Evolutionary conservation across 352 stramenopile genomes (phyloP), one percentile per base, ranked within the genome.

Genomic region (Pythium periplocum): DNA sequence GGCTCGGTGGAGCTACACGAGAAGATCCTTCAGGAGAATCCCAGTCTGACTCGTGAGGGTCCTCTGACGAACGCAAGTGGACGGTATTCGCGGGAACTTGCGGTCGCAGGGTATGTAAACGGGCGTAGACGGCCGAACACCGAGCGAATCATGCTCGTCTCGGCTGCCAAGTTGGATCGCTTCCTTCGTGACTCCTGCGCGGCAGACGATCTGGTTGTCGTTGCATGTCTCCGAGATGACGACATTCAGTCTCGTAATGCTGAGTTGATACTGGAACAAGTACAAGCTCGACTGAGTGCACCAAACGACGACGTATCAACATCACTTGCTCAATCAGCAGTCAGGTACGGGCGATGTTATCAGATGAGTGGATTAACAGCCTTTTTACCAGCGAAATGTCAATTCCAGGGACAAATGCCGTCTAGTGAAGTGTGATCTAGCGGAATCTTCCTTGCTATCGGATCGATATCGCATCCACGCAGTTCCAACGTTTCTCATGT

Each of bases 401-500:
- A 32, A 11, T 56, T 26, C 12, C 38, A 68, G 66, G 31, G 42
- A 40, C 53, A 89, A 70, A 54, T 89, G 69, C 40, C 57, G 64
- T 3, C 50, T 95, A 3, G 67, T 88, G 54, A 88, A 90, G 59
- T 87, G 85, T 48, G 76, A 92, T 44, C 70, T 95, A 33, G 62
- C 76, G 12, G 78, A 90, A 51, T 89, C 66, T 4, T 55, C 71
- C 34, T 41, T 66, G 39, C 57, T 93, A 6, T 65, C 73, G 4
- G 62, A 90, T 45, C 74, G 78, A 12, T 95, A 76, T 48, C 68
- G 73, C 11, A 78, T 95, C 62, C 75, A 76, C 55, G 80, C 84
- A 1, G 53, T 78, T 2, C 84, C 84, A 32, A 88, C 82, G 2
- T 93, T 87, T 43, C 72, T 95, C 42, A 69, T 90, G 72, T 93